Conservation (phyloP, 192 early-diverging fungal species). For the Coemansia sp. region DNA sequence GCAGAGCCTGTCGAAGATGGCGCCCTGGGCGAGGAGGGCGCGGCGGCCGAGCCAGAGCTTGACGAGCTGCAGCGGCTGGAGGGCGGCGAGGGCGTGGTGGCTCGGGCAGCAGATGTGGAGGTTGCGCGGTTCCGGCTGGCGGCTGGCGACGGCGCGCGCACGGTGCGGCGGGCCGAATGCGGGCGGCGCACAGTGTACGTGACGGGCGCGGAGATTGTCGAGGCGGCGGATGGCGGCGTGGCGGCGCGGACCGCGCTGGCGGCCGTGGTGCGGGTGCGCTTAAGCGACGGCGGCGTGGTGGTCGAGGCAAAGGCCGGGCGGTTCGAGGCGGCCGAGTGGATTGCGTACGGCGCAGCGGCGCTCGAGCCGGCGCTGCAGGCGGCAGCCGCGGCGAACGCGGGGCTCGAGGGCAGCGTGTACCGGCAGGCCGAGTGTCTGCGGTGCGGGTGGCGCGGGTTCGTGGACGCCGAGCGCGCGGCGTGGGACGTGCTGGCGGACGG, state of each 20-base stretch:
- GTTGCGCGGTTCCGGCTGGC: constrained; percentile 10
- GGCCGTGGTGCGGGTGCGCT: constrained; percentile 12
- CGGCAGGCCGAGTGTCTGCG: constrained; percentile 49
- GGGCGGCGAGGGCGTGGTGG: constrained; percentile 9
- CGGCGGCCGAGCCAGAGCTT: not conserved
- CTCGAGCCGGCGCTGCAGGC: not conserved
- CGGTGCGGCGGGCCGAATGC: constrained; percentile 5
- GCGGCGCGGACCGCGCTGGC: constrained; percentile 1
- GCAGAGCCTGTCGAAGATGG: not conserved
- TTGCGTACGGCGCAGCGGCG: constrained; percentile 5
- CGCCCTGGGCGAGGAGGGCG: too few relatives aligned
- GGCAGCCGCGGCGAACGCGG: constrained; percentile 7
- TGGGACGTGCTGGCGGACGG: constrained; percentile 11
- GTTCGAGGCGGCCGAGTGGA: constrained; percentile 30
- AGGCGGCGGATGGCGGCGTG: not conserved
- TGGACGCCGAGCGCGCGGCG: constrained; percentile 23
- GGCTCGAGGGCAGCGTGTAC: constrained; percentile 22
- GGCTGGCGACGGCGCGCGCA: constrained; percentile 11
- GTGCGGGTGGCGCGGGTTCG: constrained; percentile 42
- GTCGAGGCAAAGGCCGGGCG: constrained; percentile 31
- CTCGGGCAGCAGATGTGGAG: not conserved
- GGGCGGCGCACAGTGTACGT: constrained; percentile 10
- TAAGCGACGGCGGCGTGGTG: not conserved
- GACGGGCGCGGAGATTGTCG: constrained; percentile 13
- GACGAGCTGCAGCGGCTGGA: constrained; percentile 17